phyloP scores from a whole-genome alignment of 192 early-diverging fungal species.

The Martensiomyces pterosporus region DNA sequence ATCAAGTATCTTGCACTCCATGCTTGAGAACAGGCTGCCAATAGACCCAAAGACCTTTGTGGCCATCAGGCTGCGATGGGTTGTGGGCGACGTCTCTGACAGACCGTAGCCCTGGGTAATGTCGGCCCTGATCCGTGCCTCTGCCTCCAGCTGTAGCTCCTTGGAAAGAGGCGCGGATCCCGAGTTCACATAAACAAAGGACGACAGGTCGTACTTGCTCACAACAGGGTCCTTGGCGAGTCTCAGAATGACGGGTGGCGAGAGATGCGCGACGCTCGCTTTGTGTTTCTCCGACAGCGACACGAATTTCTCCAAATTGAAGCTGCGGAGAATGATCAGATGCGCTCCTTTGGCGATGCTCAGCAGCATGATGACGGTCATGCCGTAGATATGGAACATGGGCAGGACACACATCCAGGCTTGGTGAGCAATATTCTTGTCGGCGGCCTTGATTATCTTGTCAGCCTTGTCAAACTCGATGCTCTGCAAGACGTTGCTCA shows the following conservation, averaged over 20 bases:
- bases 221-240: slow-evolving; percentile 74
- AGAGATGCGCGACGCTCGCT: slow-evolving; percentile 60
- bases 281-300: slow-evolving; percentile 66
- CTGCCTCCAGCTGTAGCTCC: slow-evolving; percentile 59
- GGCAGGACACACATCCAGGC: slow-evolving; percentile 55
- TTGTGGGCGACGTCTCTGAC: slow-evolving; percentile 55
- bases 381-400: slow-evolving; percentile 71
- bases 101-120: slow-evolving; percentile 64
- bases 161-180: slow-evolving; percentile 79
- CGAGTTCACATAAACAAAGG: slow-evolving; percentile 57
- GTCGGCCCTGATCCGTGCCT: slow-evolving; percentile 36
- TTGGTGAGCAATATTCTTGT: slow-evolving; percentile 13
- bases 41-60: slow-evolving; percentile 53
- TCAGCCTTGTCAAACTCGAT: slow-evolving; percentile 40
- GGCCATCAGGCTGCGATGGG: slow-evolving; percentile 21
- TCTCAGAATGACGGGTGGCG: slow-evolving; percentile 64
- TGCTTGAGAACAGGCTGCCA: slow-evolving; percentile 69
- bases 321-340: slow-evolving; percentile 32
- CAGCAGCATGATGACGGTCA: slow-evolving; percentile 47
- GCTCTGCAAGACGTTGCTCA: slow-evolving; percentile 67
- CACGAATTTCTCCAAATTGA: slow-evolving; percentile 77
- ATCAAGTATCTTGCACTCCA: slow-evolving; percentile 68
- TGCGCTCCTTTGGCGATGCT: slow-evolving; percentile 43
- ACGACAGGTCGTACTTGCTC: slow-evolving; percentile 68
- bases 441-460: slow-evolving; percentile 10